These are phyloP conservation scores for Trichoderma aggressivum DNA, from an alignment of 2,329 filamentous ascomycete species.

Conservation along the genomic window DNA sequence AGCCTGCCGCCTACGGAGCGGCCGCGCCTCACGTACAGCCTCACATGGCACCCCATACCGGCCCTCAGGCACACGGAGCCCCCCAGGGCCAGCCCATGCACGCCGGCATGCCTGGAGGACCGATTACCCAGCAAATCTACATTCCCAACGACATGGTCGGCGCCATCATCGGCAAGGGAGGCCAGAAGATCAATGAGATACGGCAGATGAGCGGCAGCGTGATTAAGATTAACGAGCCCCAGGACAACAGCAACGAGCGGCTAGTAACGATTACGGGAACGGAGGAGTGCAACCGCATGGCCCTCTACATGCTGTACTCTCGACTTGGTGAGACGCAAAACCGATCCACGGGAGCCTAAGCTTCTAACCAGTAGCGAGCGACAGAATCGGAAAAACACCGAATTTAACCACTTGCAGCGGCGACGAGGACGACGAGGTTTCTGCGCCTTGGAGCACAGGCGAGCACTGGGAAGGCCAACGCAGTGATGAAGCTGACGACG, in stretches of 20 bases:
- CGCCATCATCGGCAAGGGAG: constrained; percentile 97
- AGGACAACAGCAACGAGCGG: constrained; percentile 98
- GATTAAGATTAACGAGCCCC: constrained; percentile 99
- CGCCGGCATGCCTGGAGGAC: constrained; percentile 55
- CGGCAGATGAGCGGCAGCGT: constrained; percentile 94
- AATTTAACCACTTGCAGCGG: constrained; percentile 29
- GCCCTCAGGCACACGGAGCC: constrained; percentile 57
- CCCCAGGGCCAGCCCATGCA: constrained; percentile 75
- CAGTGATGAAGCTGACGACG: background rate
- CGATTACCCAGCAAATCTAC: constrained; percentile 95
- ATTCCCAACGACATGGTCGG: constrained; percentile 99
- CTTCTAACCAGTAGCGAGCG: constrained; percentile 27
- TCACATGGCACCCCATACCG: constrained; percentile 60
- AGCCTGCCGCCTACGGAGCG: constrained; percentile 72
- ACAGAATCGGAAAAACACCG: constrained; percentile 47
- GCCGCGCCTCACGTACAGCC: constrained; percentile 74
- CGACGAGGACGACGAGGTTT: background rate
- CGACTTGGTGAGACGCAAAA: constrained; percentile 70
- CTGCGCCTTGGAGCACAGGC: background rate
- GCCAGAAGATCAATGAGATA: constrained; percentile 99
- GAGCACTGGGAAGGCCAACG: background rate
- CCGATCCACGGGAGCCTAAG: constrained; percentile 24
- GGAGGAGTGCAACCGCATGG: constrained; percentile 98
- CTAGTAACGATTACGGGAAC: constrained; percentile 97
- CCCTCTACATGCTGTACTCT: constrained; percentile 98